A percentile compares a stretch with the other conserved stretches of the same genome.
Evolutionary conservation across 2,329 filamentous ascomycete species (phyloP).

Genomic region (Sclerotinia subarctica): DNA sequence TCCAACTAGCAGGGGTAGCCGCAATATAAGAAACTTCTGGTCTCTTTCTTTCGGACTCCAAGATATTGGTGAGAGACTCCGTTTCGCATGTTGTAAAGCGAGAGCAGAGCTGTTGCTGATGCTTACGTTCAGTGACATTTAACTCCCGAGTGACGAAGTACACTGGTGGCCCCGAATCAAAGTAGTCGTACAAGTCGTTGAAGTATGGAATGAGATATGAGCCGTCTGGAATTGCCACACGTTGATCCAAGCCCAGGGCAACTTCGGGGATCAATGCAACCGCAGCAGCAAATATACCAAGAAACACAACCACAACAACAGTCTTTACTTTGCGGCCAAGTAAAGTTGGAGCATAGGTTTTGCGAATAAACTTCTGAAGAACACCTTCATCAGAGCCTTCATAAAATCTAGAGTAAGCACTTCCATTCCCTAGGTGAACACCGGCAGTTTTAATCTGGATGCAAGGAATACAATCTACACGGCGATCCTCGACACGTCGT

Average conservation of each 20-base stretch:
- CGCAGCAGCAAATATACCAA: conserved; percentile 82
- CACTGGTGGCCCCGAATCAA: conserved; percentile 86
- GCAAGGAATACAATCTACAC: conserved; percentile 91
- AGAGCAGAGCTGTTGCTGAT: conserved; percentile 86
- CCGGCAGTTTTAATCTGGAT: conserved; percentile 74
- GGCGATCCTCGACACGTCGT: conserved; percentile 78
- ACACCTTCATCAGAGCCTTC: conserved; percentile 74
- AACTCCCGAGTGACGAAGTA: conserved; percentile 88
- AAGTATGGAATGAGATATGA: conserved; percentile 97
- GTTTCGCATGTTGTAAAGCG: conserved; percentile 85
- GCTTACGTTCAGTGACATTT: conserved; percentile 69
- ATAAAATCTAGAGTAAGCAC: conserved; percentile 39
- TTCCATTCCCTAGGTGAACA: conserved; percentile 61
- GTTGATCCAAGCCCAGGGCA: conserved; percentile 85
- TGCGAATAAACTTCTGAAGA: conserved; percentile 85
- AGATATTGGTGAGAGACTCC: conserved; percentile 79
- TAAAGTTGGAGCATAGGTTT: conserved; percentile 78
- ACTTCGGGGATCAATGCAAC: conserved; percentile 82
- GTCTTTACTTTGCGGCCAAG: conserved; percentile 79
- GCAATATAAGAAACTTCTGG: conserved; percentile 84
- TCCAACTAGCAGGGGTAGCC: conserved; percentile 87
- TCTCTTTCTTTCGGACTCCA: conserved; percentile 92
- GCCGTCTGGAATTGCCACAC: conserved; percentile 87
- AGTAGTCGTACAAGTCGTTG: conserved; percentile 90
- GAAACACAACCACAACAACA: conserved; percentile 72